A percentile compares a stretch with the other conserved stretches of the same genome.
Conservation (phyloP, 768 basidiomycete genomes). For the Termitomyces sp. region DNA sequence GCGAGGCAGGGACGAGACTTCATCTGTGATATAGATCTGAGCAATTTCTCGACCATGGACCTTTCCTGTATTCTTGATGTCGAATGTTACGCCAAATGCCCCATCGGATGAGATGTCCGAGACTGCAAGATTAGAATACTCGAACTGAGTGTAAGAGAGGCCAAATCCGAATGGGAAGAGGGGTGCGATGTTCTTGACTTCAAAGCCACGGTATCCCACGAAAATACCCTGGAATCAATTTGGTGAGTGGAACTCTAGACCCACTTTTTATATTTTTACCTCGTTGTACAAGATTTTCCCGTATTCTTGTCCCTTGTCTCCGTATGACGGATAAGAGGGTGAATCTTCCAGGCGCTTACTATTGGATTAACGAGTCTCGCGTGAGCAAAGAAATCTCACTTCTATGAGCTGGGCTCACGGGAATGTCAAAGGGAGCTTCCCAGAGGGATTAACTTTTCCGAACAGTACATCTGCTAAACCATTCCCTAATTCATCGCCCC, state of each 20-base stretch:
- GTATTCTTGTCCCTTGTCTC: constrained; percentile 36
- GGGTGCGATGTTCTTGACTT: constrained; percentile 38
- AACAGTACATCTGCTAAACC: constrained; percentile 58
- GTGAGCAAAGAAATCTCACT: neutral
- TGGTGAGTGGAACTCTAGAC: neutral
- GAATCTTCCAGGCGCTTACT: constrained; percentile 50
- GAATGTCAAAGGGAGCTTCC: constrained; percentile 53
- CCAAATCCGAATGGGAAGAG: constrained; percentile 58
- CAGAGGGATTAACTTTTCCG: constrained; percentile 57
- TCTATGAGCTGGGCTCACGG: constrained; percentile 31
- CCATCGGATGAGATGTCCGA: constrained; percentile 29
- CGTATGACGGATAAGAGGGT: constrained; percentile 44
- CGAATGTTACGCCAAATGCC: constrained; percentile 38
- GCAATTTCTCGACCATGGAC: constrained; percentile 43
- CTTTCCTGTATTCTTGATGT: constrained; percentile 40
- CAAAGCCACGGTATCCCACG: constrained; percentile 52
- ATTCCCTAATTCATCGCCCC: constrained; percentile 53
- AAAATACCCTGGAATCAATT: constrained; percentile 38
- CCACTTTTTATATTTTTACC: constrained; percentile 19
- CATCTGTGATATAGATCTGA: constrained; percentile 46
- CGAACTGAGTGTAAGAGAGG: constrained; percentile 57
- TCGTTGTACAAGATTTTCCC: constrained; percentile 47
- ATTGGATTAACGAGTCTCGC: neutral
- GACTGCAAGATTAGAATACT: constrained; percentile 39
- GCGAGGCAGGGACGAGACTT: constrained; percentile 37